A percentile compares a stretch with the other conserved stretches of the same genome.
Conservation (phyloP, 1,284 basidiomycete species). For the Leucoagaricus sp. region DNA sequence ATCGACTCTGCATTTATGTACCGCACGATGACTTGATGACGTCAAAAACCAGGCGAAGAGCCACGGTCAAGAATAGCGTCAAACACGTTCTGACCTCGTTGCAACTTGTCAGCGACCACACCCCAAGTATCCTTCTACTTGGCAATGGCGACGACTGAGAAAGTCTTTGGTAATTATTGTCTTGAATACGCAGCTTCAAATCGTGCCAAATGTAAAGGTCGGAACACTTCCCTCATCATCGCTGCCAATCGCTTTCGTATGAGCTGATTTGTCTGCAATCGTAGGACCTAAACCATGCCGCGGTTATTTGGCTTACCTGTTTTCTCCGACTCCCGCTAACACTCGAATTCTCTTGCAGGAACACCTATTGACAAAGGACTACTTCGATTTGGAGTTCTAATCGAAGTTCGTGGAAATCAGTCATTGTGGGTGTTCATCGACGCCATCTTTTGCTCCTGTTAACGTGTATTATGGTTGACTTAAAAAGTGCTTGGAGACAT, state of each 20-base stretch:
- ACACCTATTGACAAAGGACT: background rate
- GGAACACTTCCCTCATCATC: conserved; percentile 22
- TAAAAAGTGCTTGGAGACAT: conserved; percentile 69
- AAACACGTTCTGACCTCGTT: too few relatives aligned
- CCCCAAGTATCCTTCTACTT: too few relatives aligned
- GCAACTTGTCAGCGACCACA: too few relatives aligned
- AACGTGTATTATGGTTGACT: background rate
- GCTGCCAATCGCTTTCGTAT: conserved; percentile 14
- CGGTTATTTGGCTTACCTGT: background rate
- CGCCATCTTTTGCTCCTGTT: too few relatives aligned
- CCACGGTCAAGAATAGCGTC: too few relatives aligned
- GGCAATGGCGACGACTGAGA: background rate
- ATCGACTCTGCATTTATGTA: too few relatives aligned
- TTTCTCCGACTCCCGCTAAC: background rate
- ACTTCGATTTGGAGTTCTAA: background rate
- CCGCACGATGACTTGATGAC: too few relatives aligned
- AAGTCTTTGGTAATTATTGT: conserved; percentile 47
- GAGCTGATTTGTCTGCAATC: background rate
- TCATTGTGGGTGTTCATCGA: background rate
- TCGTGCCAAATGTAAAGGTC: conserved; percentile 86
- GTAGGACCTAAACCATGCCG: background rate
- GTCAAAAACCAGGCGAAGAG: too few relatives aligned
- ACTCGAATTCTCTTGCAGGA: background rate
- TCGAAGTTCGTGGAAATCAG: background rate
- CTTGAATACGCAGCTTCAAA: conserved; percentile 71